A percentile compares a stretch with the other conserved stretches of the same genome.
Evolutionary conservation across 768 basidiomycete genomes (phyloP).

Genomic region (Mycena metata): DNA sequence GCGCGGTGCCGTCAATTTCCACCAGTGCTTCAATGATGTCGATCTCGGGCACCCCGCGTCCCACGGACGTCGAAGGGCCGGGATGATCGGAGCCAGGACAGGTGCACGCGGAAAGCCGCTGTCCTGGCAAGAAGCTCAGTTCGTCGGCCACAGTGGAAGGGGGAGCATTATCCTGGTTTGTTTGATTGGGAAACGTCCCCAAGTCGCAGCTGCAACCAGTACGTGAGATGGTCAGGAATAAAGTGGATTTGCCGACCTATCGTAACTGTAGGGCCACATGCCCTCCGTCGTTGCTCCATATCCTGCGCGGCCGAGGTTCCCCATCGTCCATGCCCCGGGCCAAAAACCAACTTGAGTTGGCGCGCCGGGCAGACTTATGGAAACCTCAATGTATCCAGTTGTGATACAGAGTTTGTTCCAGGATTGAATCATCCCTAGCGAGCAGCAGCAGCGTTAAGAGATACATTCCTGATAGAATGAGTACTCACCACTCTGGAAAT

Average conservation of each 20-base stretch:
- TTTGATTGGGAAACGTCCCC: slow-evolving; percentile 85
- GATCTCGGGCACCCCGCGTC: slow-evolving; percentile 82
- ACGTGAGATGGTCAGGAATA: slow-evolving; percentile 22
- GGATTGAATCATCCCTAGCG: slow-evolving; percentile 66
- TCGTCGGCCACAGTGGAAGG: slow-evolving; percentile 61
- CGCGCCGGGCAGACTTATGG: slow-evolving; percentile 65
- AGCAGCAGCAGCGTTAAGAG: slow-evolving; percentile 14
- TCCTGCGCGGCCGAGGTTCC: slow-evolving; percentile 87
- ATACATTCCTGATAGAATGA: background rate
- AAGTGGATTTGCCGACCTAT: background rate
- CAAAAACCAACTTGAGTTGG: slow-evolving; percentile 63
- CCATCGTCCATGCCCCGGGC: slow-evolving; percentile 93
- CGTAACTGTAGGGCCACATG: slow-evolving; percentile 84
- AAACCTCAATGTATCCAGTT: slow-evolving; percentile 78
- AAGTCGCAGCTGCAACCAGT: slow-evolving; percentile 76
- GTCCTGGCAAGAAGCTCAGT: slow-evolving; percentile 83
- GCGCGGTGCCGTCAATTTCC: slow-evolving; percentile 46
- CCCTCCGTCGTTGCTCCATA: slow-evolving; percentile 87
- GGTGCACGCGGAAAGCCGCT: slow-evolving; percentile 79
- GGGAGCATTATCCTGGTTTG: slow-evolving; percentile 59
- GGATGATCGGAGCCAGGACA: slow-evolving; percentile 78
- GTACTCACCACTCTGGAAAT: slow-evolving; percentile 69
- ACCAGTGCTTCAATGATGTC: slow-evolving; percentile 81
- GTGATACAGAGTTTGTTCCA: slow-evolving; percentile 89
- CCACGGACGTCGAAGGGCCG: slow-evolving; percentile 66